These are phyloP conservation scores for Suhomyces prunicola DNA, from an alignment of 805 yeast genomes.

Conservation along the genomic window DNA sequence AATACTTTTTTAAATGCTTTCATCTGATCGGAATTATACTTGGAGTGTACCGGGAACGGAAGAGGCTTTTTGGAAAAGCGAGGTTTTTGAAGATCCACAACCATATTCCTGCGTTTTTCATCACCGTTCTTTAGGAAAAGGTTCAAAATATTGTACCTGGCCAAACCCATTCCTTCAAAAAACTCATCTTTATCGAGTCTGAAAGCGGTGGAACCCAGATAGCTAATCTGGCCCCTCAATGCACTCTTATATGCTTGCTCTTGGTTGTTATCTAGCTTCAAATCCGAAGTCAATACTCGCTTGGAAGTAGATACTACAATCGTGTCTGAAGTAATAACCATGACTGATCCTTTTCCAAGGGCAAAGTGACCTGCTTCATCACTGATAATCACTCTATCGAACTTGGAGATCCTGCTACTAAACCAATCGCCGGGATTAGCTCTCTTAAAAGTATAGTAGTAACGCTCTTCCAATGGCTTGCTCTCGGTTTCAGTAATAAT, in stretches of 20 bases:
- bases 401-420: slow-evolving; percentile 47
- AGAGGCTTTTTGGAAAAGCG: slow-evolving; percentile 27
- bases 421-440: slow-evolving; percentile 3
- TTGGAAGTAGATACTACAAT: slow-evolving; percentile 54
- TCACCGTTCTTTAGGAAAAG: slow-evolving; percentile 57
- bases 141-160: slow-evolving; percentile 72
- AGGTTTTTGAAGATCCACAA: slow-evolving; percentile 57
- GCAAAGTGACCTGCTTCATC: slow-evolving; percentile 80
- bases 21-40: slow-evolving; percentile 69
- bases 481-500: slow-evolving; percentile 30
- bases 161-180: slow-evolving; percentile 69
- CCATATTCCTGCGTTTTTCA: slow-evolving; percentile 37
- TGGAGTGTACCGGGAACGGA: slow-evolving; percentile 13
- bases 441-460: slow-evolving; percentile 50
- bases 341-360: slow-evolving; percentile 60
- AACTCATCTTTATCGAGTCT: slow-evolving; percentile 81
- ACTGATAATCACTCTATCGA: slow-evolving; percentile 71
- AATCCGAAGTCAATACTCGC: slow-evolving; percentile 44
- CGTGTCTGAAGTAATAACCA: slow-evolving; percentile 36
- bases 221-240: slow-evolving; percentile 17
- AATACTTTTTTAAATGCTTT: slow-evolving; percentile 65
- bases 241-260: slow-evolving; percentile 54
- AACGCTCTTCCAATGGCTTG: slow-evolving; percentile 25
- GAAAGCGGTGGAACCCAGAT: slow-evolving; percentile 29
- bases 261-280: slow-evolving; percentile 22